Evolutionary conservation across 345 rosid genomes (phyloP), one percentile per base, ranked within the genome.

Genomic region (Zanthoxylum bungeanum): DNA sequence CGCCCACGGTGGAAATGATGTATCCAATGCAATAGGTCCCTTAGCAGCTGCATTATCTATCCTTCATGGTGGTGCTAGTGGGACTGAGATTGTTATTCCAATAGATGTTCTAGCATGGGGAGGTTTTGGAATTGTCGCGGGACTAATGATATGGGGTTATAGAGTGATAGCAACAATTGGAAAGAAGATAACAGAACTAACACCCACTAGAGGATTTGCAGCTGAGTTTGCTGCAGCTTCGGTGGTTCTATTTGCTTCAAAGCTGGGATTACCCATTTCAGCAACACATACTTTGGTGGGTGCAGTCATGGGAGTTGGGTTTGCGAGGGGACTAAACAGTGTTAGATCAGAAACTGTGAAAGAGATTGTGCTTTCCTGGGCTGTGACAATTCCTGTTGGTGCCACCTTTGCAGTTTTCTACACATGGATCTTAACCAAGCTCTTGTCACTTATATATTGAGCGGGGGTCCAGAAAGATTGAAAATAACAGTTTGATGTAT

Each of bases 281-380:
- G 97, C 97, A 19, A 95, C 98, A 0, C 99, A 92, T 67, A 95
- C 99, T 4, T 77, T 92, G 46, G 98, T 95, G 19, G 98, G 99
- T 44, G 97, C 98, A 12, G 99, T 95, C 53, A 95, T 95, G 99
- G 99, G 99, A 21, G 99, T 95, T 6, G 99, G 99, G 3, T 92
- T 95, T 37, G 99, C 98, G 0, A 87, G 99, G 59, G 99, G 99
- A 22, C 88, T 92, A 51, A 95, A 92, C 64, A 87, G 84, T 59
- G 98, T 95, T 62, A 85, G 98, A 77, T 85, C 91, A 24, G 99
- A 92, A 84, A 91, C 93, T 3, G 97, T 95, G 65, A 82, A 75
- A 82, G 99, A 92, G 82, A 95, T 95, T 12, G 97, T 88, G 73
- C 80, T 84, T 66, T 95, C 99, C 22, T 92, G 99, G 98, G 85